Percentiles rank a stretch among this genome's conserved stretches.
Conservation (phyloP, 176 grass and related monocot genomes). For the Oryza officinalis region DNA sequence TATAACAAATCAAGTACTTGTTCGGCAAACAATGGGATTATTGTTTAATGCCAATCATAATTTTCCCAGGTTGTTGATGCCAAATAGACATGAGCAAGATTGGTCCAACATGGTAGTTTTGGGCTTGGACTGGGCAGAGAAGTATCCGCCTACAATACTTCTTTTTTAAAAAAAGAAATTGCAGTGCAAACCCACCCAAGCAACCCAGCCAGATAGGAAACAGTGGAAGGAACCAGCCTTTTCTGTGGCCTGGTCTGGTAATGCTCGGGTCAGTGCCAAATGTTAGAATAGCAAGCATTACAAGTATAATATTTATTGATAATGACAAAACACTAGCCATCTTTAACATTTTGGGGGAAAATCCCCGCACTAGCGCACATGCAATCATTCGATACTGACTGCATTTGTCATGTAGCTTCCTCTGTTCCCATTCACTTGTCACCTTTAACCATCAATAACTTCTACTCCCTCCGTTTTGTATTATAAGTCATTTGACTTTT, state of each 20-base stretch:
- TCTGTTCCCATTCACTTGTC: no score
- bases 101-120: not conserved
- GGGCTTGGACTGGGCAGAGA: not conserved
- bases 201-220: no score
- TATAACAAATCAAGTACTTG: not conserved
- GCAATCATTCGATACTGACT: slow-evolving; percentile 23
- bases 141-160: no score
- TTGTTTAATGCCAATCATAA: slow-evolving; percentile 12
- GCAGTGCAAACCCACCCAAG: not conserved
- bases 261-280: not conserved
- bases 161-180: no score
- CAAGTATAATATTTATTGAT: not conserved
- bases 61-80: not conserved
- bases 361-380: slow-evolving; percentile 1
- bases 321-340: slow-evolving; percentile 15
- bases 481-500: no score
- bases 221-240: not conserved
- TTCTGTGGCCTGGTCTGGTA: no score
- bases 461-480: no score
- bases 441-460: no score
- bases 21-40: not conserved
- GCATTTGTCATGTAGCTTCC: not conserved
- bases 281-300: slow-evolving; percentile 8
- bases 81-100: not conserved
- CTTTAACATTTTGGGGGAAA: slow-evolving; percentile 2